These are phyloP conservation scores for Monilinia laxa DNA, from an alignment of 2,329 filamentous ascomycete genomes.

Conservation along the genomic window DNA sequence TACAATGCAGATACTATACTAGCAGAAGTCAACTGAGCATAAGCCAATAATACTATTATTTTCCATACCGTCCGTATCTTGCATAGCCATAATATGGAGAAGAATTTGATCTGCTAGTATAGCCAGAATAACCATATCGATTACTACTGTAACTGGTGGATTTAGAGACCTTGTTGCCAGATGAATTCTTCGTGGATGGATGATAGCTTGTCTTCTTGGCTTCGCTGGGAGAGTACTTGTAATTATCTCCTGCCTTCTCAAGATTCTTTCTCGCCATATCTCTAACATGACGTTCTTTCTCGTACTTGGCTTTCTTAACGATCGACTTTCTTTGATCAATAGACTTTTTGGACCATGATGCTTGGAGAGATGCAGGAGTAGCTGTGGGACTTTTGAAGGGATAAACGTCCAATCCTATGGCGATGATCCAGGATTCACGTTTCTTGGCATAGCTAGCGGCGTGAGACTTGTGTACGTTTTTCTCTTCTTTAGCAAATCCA, in stretches of 20 bases:
- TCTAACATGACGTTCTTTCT: constrained; percentile 2
- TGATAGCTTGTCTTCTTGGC: neutral
- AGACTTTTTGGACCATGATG: neutral
- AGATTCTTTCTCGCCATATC: constrained; percentile 1
- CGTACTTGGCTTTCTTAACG: constrained; percentile 2
- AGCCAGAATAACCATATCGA: neutral
- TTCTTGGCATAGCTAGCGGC: neutral
- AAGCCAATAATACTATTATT: neutral
- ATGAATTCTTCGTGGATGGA: neutral
- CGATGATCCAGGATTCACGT: constrained; percentile 1
- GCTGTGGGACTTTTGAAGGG: neutral
- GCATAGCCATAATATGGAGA: neutral
- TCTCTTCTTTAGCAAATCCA: neutral
- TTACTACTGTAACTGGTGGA: neutral
- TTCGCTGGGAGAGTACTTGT: neutral
- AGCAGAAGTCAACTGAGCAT: neutral
- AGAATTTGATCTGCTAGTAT: neutral
- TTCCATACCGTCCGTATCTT: neutral
- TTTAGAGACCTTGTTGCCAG: neutral
- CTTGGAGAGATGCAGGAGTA: neutral
- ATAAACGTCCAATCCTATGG: neutral
- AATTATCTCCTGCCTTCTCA: constrained; percentile 8
- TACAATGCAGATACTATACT: neutral
- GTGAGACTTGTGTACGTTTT: neutral
- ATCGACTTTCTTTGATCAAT: neutral